A percentile compares a stretch with the other conserved stretches of the same genome.
Evolutionary conservation across 305 asterid genomes (phyloP).

Genomic region (Solanum hybrid): DNA sequence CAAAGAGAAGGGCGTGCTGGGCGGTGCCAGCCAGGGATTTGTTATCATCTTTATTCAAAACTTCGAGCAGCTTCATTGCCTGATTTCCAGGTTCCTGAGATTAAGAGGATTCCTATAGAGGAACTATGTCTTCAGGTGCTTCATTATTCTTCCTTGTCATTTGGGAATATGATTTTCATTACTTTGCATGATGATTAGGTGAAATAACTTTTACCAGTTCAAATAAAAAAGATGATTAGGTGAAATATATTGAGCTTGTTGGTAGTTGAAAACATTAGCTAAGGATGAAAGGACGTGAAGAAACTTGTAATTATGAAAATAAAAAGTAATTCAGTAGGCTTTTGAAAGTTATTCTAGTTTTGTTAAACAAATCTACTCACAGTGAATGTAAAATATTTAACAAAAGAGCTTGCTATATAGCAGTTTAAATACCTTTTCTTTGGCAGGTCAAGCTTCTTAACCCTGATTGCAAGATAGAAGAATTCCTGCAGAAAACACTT

Average conservation of each 20-base stretch:
- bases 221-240: neutral
- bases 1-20: slow-evolving; percentile 99
- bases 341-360: neutral
- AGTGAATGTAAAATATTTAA: neutral
- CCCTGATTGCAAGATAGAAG: slow-evolving; percentile 72
- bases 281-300: neutral
- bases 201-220: neutral
- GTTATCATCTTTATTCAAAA: slow-evolving; percentile 90
- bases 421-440: neutral
- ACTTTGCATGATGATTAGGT: neutral
- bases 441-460: slow-evolving; percentile 81
- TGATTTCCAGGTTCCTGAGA: slow-evolving; percentile 94
- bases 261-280: neutral
- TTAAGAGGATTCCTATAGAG: slow-evolving; percentile 90
- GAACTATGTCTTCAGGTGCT: slow-evolving; percentile 89
- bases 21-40: slow-evolving; percentile 87
- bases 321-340: neutral
- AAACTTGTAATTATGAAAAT: neutral
- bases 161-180: neutral
- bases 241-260: neutral
- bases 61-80: slow-evolving; percentile 65
- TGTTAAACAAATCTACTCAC: neutral
- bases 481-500: slow-evolving; percentile 68
- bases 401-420: neutral
- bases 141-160: slow-evolving; percentile 4